Evolutionary conservation across 805 yeast genomes (phyloP), one percentile per base, ranked within the genome.

Genomic region (Teunomyces aglyptinius): DNA sequence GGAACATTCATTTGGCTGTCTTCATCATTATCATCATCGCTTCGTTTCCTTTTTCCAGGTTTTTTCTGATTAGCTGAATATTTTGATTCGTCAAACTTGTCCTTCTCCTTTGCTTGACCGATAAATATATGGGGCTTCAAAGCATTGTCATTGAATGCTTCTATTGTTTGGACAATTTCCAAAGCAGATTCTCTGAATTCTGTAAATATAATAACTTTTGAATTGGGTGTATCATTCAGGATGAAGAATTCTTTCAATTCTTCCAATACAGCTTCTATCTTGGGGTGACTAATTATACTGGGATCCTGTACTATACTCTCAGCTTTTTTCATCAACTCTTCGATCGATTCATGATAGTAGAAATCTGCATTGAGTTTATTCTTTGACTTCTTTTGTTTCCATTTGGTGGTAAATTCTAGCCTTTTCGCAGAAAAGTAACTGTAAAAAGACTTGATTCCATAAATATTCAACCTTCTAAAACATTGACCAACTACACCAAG

Each of bases 111-210:
- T 0, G 96, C 78, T 61, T 94, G 99, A 0, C 99, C 99, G 51
- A 94, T 89, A 60, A 94, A 94, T 19, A 92, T 81, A 61, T 89
- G 96, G 0, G 98, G 88, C 42, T 78, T 77, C 18, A 80, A 65
- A 10, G 15, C 18, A 16, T 45, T 33, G 6, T 35, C 40, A 5
- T 46, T 48, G 13, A 50, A 39, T 3, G 46, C 64, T 52, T 85
- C 92, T 40, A 83, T 66, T 44, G 76, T 77, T 52, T 81, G 82
- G 1, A 88, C 89, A 38, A 94, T 85, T 51, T 91, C 97, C 34
- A 88, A 68, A 0, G 98, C 99, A 4, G 96, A 85, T 52, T 89
- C 95, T 61, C 99, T 77, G 49, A 81, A 78, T 60, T 91, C 96
- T 0, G 96, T 86, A 63, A 94, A 94, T 0, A 94, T 76, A 36